Evolutionary conservation across 2,329 filamentous ascomycete species (phyloP), one percentile per base, ranked within the genome.

Genomic region (Elsinoe fawcettii): DNA sequence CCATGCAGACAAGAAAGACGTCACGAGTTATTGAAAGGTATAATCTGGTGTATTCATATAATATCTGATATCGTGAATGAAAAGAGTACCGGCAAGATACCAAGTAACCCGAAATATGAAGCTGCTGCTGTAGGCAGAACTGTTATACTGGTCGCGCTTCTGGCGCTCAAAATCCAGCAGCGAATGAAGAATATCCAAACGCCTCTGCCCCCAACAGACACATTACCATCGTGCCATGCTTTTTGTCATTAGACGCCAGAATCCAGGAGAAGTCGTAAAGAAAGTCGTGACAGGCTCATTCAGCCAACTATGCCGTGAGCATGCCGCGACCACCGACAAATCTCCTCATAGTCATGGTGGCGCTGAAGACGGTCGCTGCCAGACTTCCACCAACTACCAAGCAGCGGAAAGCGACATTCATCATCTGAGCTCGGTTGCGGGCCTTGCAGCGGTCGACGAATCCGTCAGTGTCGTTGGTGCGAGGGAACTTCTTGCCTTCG

Each of bases 361-460:
- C 66, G 47, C 67, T 65, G 57, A 69, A 66, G n/a, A 67, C 62
- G 27, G 70, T 67, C 2, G 77, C 77, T 59, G 78, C 66, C 11
- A 80, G 61, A 16, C 74, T 71, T 27, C 77, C 73, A 20, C 77
- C 75, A 56, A 79, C 73, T 11, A 78, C 75, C 49, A 78, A 66
- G 16, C 74, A 76, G 60, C 78, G 74, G 65, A 80, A 71, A 51
- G 77, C 70, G 36, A 75, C 75, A 63, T 80, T 80, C 69, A 77
- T 72, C 76, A 80, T 80, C 66, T 81, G 78, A 64, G 75, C 76
- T 60, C 76, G 72, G 69, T 81, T 81, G 46, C 78, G 71, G 49
- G 70, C 73, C 58, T 74, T 73, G 70, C 77, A 80, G 62, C 78
- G 74, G 63, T 77, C 75, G 62, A 80, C 78, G 67, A 81, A 81